Evolutionary conservation across 73 alveolate genomes (phyloP).

Genomic region (Paramecium bursaria): DNA sequence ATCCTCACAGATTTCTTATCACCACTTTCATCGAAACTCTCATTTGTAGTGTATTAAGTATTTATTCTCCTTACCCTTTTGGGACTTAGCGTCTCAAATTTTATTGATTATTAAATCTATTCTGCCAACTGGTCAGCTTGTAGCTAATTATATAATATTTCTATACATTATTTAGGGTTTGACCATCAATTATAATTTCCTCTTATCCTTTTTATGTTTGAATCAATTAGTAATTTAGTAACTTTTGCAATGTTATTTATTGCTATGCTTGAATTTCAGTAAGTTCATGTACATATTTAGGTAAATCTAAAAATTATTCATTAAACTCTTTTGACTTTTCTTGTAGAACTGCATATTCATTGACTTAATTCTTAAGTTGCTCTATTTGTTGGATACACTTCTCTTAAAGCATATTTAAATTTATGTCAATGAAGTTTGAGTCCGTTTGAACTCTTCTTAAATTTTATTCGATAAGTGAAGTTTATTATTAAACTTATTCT

Average conservation of each 20-base stretch:
- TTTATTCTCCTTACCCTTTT: slow-evolving; percentile 11
- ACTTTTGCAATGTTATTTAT: background rate
- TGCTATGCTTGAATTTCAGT: slow-evolving; percentile 4
- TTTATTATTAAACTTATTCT: too few relatives aligned
- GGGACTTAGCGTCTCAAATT: slow-evolving; percentile 32
- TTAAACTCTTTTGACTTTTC: too few relatives aligned
- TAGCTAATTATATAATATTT: background rate
- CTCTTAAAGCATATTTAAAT: too few relatives aligned
- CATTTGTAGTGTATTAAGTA: slow-evolving; percentile 12
- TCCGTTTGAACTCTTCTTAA: too few relatives aligned
- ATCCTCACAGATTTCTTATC: slow-evolving; percentile 23
- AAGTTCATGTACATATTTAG: too few relatives aligned
- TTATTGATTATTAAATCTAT: background rate
- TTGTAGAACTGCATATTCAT: too few relatives aligned
- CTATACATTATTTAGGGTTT: background rate
- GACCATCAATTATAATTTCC: slow-evolving; percentile 23
- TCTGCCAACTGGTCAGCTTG: background rate
- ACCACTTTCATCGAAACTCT: too few relatives aligned
- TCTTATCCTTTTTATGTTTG: slow-evolving; percentile 6
- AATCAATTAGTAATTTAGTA: background rate
- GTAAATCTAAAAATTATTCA: too few relatives aligned
- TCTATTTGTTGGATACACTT: too few relatives aligned
- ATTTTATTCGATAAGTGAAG: too few relatives aligned
- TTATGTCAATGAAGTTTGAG: too few relatives aligned
- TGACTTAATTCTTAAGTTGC: too few relatives aligned